phyloP scores from a whole-genome alignment of 2,329 filamentous ascomycete species.

The Macrophomina tecta region DNA sequence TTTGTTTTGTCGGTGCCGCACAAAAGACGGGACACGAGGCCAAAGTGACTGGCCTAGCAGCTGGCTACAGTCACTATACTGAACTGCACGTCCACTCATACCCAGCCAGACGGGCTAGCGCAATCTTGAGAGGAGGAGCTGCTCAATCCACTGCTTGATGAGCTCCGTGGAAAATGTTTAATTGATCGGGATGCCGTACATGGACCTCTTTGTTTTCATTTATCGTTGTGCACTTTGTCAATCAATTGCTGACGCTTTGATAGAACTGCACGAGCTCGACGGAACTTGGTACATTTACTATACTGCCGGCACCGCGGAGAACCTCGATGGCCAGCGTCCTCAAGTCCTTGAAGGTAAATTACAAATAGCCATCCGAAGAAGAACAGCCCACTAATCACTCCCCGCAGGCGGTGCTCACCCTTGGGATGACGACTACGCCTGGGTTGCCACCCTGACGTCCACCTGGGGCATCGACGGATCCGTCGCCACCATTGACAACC shows the following conservation, averaged over 20 bases:
- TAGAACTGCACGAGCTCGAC: conserved; percentile 40
- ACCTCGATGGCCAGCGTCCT: conserved; percentile 57
- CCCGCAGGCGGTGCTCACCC: conserved; percentile 56
- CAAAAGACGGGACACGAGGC: too few species aligned
- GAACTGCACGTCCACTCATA: too few species aligned
- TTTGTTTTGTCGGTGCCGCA: too few species aligned
- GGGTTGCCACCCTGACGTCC: conserved; percentile 54
- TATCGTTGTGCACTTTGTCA: not conserved
- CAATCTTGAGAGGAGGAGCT: too few species aligned
- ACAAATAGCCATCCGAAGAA: not conserved
- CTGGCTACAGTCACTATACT: too few species aligned
- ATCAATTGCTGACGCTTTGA: not conserved
- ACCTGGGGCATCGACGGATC: conserved; percentile 63
- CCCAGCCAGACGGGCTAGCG: too few species aligned
- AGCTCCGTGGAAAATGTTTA: too few species aligned
- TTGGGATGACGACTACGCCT: conserved; percentile 58
- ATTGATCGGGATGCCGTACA: too few species aligned
- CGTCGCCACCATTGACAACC: conserved; percentile 55
- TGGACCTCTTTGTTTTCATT: not conserved
- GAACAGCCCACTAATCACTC: not conserved
- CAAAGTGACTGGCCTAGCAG: too few species aligned
- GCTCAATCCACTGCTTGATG: too few species aligned
- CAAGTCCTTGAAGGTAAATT: conserved; percentile 59
- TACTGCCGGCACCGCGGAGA: conserved; percentile 55
- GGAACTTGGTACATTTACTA: conserved; percentile 63